These are phyloP conservation scores for Cordyceps farinosa DNA, from an alignment of 2,329 filamentous ascomycete species.

Conservation along the genomic window DNA sequence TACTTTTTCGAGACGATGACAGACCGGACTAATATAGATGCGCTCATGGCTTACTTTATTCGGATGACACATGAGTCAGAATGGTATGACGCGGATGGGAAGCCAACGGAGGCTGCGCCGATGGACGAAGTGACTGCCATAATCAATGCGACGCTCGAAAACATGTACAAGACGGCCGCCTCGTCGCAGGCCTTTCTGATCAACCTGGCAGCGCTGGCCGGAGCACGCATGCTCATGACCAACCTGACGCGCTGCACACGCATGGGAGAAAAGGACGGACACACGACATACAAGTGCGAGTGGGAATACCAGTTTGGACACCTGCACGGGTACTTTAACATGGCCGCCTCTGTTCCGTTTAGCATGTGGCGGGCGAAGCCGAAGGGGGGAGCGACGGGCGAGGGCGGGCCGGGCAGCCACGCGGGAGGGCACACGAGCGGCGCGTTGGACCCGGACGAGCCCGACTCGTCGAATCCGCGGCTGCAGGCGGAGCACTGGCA, in stretches of 20 bases:
- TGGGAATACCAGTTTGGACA: slow-evolving; percentile 56
- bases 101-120: slow-evolving; percentile 39
- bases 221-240: slow-evolving; percentile 49
- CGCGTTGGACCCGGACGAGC: slow-evolving; percentile 7
- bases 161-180: slow-evolving; percentile 47
- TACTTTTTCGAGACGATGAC: slow-evolving; percentile 36
- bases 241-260: slow-evolving; percentile 40
- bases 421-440: slow-evolving; percentile 21
- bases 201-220: slow-evolving; percentile 55
- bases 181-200: slow-evolving; percentile 56
- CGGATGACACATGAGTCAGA: slow-evolving; percentile 46
- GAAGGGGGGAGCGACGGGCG: slow-evolving; percentile 19
- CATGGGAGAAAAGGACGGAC: slow-evolving; percentile 39
- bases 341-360: slow-evolving; percentile 47
- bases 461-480: slow-evolving; percentile 9
- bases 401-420: not conserved
- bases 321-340: slow-evolving; percentile 50
- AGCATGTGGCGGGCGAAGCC: slow-evolving; percentile 38
- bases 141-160: slow-evolving; percentile 50
- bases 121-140: slow-evolving; percentile 54
- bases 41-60: slow-evolving; percentile 53
- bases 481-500: slow-evolving; percentile 45
- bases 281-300: slow-evolving; percentile 46
- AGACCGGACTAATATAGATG: slow-evolving; percentile 54
- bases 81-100: slow-evolving; percentile 50